Base-by-base conservation (phyloP, 139 green algal genomes). In the Coelastrella sp. region DNA sequence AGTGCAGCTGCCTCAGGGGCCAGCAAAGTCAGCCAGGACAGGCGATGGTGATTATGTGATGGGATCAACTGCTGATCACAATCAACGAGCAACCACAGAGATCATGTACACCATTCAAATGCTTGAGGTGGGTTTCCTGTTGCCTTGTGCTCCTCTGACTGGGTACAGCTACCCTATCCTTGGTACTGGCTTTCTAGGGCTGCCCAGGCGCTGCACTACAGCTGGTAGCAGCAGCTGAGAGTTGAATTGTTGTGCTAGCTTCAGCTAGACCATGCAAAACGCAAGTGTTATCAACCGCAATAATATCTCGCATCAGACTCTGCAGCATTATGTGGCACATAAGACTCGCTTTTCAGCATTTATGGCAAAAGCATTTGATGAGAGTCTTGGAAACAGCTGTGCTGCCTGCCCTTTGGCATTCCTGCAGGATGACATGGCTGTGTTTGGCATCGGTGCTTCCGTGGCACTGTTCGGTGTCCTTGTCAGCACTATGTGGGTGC, bases 81-180 rank as follows among this genome's bases (percentile, higher is more conserved):
- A 10, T 27, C 12, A 25, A 56, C 15, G 17, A 25, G 74, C 80
- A 25, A 85, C 27, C 22, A 11, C 57, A n/a, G 8, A 87, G 15
- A 87, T 87, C 60, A 87, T 87, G 82, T 58, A 87, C 61, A 87
- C 82, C 59, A 87, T 87, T 19, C 82, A 87, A 66, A 56, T 58
- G 24, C 63, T 87, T 8, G 82, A 87, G 58, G 82, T 87, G 63
- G 61, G 82, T 17, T 4, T 17, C 15, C 15, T 17, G 12, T 14
- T 22, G 25, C 24, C 10, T 24, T 80, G 25, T 80, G 25, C 8
- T 24, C 74, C 24, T 59, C 7, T 14, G 25, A n/a, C 25, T 19
- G 12, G 7, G 19, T 35, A 78, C n/a, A 78, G 15, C 70, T 25
- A 78, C 17, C 8, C 70, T 11, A 8, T 24, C 10, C 12, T 6